These are phyloP conservation scores for Smittium culicis DNA, from an alignment of 371 early-diverging fungal genomes.

Conservation along the genomic window DNA sequence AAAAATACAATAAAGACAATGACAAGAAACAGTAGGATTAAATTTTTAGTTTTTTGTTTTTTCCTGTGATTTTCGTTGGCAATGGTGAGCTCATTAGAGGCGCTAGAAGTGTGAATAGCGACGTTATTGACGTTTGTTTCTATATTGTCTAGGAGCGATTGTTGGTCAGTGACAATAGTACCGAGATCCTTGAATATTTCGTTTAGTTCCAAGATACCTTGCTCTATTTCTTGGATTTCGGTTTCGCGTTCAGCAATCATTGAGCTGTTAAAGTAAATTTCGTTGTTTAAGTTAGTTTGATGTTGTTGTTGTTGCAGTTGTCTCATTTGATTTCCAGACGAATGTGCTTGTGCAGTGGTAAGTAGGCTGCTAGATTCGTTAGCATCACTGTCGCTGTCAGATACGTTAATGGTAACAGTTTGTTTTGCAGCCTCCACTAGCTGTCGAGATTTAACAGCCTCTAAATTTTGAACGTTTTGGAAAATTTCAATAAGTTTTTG, in stretches of 20 bases:
- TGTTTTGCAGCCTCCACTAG: constrained; percentile 60
- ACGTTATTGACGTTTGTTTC: constrained; percentile 75
- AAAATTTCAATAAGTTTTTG: constrained; percentile 77
- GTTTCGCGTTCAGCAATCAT: constrained; percentile 85
- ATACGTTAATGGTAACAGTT: constrained; percentile 14
- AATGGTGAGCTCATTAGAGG: constrained; percentile 57
- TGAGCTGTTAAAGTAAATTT: constrained; percentile 81
- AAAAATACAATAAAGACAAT: constrained; percentile 8
- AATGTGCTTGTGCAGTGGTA: not conserved
- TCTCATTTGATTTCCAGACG: not conserved
- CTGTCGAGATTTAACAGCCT: constrained; percentile 75
- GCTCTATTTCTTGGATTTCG: constrained; percentile 83
- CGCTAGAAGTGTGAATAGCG: constrained; percentile 59
- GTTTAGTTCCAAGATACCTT: constrained; percentile 79
- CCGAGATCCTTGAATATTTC: constrained; percentile 93
- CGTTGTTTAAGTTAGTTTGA: constrained; percentile 71
- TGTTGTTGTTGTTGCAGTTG: constrained; percentile 31
- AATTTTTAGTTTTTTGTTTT: constrained; percentile 65
- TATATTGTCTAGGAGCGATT: constrained; percentile 75
- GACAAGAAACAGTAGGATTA: not conserved
- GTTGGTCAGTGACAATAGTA: constrained; percentile 90
- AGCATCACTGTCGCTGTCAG: not conserved
- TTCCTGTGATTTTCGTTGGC: constrained; percentile 70
- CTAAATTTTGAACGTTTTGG: constrained; percentile 63
- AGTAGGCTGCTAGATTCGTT: not conserved